Percentiles rank a stretch among this genome's conserved stretches.
Evolutionary conservation across 192 early-diverging fungal genomes (phyloP).

Genomic region (Mortierella antarctica): DNA sequence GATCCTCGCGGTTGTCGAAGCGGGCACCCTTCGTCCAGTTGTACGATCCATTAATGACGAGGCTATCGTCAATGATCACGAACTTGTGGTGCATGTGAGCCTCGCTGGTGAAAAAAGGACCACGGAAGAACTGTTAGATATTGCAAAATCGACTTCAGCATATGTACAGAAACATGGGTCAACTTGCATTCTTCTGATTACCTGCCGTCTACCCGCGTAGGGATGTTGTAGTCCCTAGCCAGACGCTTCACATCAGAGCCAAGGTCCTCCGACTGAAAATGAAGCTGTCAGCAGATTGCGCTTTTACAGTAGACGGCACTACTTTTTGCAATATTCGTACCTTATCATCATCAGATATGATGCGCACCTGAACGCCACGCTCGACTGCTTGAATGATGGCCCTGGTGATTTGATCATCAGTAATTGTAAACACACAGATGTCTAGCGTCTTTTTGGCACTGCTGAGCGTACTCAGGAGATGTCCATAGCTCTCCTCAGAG

Average conservation of each 20-base stretch:
- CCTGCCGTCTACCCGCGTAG: constrained; percentile 58
- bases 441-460: constrained; percentile 68
- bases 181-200: constrained; percentile 25
- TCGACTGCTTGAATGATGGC: constrained; percentile 58
- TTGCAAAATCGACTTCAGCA: background rate
- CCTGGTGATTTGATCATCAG: constrained; percentile 74
- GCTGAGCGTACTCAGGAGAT: constrained; percentile 60
- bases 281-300: background rate
- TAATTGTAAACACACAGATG: constrained; percentile 79
- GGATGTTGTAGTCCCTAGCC: constrained; percentile 56
- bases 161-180: background rate
- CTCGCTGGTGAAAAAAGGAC: constrained; percentile 20
- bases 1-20: constrained; percentile 75
- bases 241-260: constrained; percentile 68
- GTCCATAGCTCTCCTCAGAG: constrained; percentile 66
- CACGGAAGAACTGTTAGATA: background rate
- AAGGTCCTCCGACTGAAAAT: constrained; percentile 57
- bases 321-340: background rate
- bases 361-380: constrained; percentile 62
- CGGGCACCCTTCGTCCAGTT: constrained; percentile 75
- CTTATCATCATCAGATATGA: constrained; percentile 78
- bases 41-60: constrained; percentile 71
- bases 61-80: constrained; percentile 67
- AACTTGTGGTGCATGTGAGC: constrained; percentile 80
- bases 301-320: background rate